These are phyloP conservation scores for Trichoderma sp. DNA, from an alignment of 2,329 filamentous ascomycete species.

Conservation along the genomic window DNA sequence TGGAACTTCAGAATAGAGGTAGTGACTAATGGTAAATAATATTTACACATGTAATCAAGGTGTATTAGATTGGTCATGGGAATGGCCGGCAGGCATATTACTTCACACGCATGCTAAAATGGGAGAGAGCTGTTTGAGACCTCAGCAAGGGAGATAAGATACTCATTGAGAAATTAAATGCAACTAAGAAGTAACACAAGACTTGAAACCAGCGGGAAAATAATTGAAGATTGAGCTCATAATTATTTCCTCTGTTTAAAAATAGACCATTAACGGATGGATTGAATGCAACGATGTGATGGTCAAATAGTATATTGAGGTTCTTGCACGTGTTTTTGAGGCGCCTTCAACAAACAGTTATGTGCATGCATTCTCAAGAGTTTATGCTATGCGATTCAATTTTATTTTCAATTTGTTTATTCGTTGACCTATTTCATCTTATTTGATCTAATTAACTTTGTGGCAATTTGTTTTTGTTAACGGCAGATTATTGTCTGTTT, in stretches of 20 bases:
- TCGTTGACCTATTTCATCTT: not conserved
- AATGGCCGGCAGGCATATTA: not conserved
- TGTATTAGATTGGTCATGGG: not conserved
- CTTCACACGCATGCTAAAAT: not conserved
- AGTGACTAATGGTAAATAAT: not conserved
- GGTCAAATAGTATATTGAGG: not conserved
- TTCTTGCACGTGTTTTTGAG: not conserved
- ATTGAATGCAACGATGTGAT: not conserved
- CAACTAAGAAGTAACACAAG: not conserved
- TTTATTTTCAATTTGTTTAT: not conserved
- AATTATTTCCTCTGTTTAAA: not conserved
- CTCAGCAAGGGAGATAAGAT: not conserved
- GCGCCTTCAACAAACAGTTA: not conserved
- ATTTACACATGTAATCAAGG: not conserved
- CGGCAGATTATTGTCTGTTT: not conserved
- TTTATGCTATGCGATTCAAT: fast-evolving
- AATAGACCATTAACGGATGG: not conserved
- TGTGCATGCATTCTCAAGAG: not conserved
- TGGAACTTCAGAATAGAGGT: not conserved
- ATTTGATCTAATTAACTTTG: too few relatives aligned
- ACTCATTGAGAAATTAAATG: not conserved
- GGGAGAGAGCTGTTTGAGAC: not conserved
- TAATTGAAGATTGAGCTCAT: not conserved
- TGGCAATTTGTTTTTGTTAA: too few relatives aligned
- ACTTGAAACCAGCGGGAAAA: not conserved